phyloP scores from a whole-genome alignment of 2,329 filamentous ascomycete genomes.

The Chrysoporthe austroafricana region DNA sequence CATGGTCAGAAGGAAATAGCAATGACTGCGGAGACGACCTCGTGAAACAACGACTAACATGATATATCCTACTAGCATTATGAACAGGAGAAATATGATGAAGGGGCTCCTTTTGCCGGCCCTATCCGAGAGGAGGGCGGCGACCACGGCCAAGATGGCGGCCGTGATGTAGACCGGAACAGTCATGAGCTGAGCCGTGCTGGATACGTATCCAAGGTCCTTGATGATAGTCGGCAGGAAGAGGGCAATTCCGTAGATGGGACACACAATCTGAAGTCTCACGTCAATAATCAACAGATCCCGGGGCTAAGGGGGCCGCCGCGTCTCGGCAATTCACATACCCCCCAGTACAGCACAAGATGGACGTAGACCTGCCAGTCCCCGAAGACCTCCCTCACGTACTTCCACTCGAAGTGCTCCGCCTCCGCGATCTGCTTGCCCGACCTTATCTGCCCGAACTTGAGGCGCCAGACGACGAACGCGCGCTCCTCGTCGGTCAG shows the following conservation, averaged over 20 bases:
- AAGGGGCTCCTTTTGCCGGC: constrained; percentile 59
- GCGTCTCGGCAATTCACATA: constrained; percentile 41
- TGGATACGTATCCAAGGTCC: constrained; percentile 59
- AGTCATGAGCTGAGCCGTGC: constrained; percentile 68
- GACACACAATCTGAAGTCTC: constrained; percentile 50
- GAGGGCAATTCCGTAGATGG: constrained; percentile 60
- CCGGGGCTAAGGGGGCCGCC: constrained; percentile 29
- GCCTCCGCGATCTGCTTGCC: constrained; percentile 57
- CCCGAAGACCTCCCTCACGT: constrained; percentile 71
- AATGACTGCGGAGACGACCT: not conserved
- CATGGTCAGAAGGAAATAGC: constrained; percentile 27
- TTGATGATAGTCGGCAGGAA: constrained; percentile 68
- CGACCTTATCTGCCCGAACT: constrained; percentile 58
- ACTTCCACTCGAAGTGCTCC: constrained; percentile 76
- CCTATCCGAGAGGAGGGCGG: constrained; percentile 60
- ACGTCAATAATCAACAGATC: constrained; percentile 3
- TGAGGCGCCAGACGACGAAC: constrained; percentile 72
- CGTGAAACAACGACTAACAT: constrained; percentile 44
- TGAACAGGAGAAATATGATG: constrained; percentile 55
- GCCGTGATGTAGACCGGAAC: constrained; percentile 65
- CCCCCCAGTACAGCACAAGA: constrained; percentile 67
- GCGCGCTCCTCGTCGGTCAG: constrained; percentile 71
- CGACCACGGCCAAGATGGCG: constrained; percentile 58
- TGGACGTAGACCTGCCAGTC: constrained; percentile 79
- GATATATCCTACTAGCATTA: constrained; percentile 61